These are phyloP conservation scores for Ormosia semicastrata DNA, from an alignment of 306 rosid genomes.

Conservation along the genomic window DNA sequence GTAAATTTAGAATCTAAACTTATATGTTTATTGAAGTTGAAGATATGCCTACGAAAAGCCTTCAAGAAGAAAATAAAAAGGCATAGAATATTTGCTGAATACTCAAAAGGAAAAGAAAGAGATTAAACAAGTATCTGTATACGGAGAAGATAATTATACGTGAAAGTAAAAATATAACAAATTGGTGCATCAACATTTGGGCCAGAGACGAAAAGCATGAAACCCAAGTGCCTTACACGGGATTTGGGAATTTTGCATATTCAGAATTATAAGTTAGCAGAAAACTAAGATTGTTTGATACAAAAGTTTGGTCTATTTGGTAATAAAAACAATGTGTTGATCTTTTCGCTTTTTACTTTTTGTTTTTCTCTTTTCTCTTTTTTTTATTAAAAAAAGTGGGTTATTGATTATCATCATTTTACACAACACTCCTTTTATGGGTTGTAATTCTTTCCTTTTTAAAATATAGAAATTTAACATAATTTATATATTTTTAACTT, in stretches of 20 bases:
- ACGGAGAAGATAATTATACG: background rate
- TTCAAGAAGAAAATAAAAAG: no score
- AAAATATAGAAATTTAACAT: no score
- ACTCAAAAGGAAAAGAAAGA: no score
- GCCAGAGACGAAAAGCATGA: background rate
- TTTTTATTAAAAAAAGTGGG: no score
- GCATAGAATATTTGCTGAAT: no score
- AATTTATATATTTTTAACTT: background rate
- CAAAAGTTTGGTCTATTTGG: constrained; percentile 26
- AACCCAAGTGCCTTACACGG: background rate
- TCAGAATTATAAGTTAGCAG: no score
- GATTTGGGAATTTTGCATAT: background rate
- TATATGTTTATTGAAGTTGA: background rate
- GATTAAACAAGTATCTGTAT: no score
- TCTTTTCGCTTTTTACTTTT: background rate
- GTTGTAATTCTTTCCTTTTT: no score
- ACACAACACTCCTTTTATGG: no score
- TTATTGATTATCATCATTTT: no score
- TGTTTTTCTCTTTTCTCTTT: no score
- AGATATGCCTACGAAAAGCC: background rate
- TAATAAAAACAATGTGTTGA: constrained; percentile 8
- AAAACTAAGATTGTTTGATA: constrained; percentile 5
- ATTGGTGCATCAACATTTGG: background rate
- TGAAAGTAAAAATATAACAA: background rate
- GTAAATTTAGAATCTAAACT: constrained; percentile 39